Conservation (phyloP, 2,329 filamentous ascomycete genomes). For the Camillea tinctor region DNA sequence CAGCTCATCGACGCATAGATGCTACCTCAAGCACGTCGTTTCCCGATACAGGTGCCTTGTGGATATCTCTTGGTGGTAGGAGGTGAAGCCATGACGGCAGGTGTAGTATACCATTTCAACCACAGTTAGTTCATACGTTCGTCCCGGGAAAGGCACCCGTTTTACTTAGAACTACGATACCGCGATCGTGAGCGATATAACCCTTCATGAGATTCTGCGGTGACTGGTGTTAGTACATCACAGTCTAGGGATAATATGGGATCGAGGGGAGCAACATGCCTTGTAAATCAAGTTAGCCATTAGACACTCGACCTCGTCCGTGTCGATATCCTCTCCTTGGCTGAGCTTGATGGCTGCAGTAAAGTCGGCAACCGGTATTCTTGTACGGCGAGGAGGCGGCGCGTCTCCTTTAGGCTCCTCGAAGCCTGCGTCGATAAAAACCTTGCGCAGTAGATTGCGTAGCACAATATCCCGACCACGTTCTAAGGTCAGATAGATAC, state of each 20-base stretch:
- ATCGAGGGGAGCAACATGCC: conserved; percentile 50
- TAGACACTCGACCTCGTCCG: conserved; percentile 93
- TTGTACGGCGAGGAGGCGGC: conserved; percentile 65
- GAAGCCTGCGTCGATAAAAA: conserved; percentile 81
- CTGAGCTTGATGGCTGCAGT: conserved; percentile 77
- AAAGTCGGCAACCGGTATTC: conserved; percentile 82
- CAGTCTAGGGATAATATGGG: background rate
- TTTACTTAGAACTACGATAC: conserved; percentile 90
- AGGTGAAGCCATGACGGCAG: background rate
- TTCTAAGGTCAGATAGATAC: conserved; percentile 93
- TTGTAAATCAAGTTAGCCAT: conserved; percentile 98
- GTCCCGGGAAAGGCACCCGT: conserved; percentile 92
- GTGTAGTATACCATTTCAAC: background rate
- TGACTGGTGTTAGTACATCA: conserved; percentile 35
- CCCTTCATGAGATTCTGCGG: conserved; percentile 89
- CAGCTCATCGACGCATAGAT: too few species aligned
- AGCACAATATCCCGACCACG: conserved; percentile 87
- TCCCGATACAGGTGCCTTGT: too few species aligned
- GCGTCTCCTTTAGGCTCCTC: conserved; percentile 71
- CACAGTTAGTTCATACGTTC: conserved; percentile 51
- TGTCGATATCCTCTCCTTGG: conserved; percentile 67
- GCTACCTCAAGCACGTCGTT: too few species aligned
- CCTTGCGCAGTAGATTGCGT: conserved; percentile 87
- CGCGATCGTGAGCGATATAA: conserved; percentile 89
- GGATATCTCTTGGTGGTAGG: too few species aligned